phyloP scores from a whole-genome alignment of 83 land plant species.

The Picea mariana region DNA sequence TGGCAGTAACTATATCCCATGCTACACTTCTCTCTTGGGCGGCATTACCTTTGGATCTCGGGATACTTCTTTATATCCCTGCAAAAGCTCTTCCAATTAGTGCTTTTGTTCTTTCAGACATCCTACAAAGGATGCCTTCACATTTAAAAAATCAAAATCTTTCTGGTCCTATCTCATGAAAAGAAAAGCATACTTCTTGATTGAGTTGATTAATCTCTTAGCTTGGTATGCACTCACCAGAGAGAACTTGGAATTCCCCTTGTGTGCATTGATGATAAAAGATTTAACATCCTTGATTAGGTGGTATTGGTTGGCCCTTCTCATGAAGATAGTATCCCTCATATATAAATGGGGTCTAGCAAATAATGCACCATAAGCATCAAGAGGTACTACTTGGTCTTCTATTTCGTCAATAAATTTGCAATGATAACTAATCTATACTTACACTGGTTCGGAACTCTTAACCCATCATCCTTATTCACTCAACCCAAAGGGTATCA shows the following conservation, averaged over 20 bases:
- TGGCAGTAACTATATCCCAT: neutral
- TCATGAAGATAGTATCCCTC: neutral
- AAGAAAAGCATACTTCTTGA: neutral
- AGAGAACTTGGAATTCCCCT: no score
- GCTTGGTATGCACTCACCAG: no score
- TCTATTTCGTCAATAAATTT: neutral
- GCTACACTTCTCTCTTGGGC: neutral
- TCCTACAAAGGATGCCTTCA: neutral
- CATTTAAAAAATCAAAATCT: neutral
- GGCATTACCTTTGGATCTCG: no score
- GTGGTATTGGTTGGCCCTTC: neutral
- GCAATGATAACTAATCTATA: neutral
- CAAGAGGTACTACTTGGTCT: neutral
- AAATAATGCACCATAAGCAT: neutral
- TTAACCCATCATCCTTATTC: no score
- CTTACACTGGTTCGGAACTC: neutral
- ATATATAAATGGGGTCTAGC: neutral
- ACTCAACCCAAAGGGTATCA: no score
- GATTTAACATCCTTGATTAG: neutral
- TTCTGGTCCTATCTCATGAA: neutral
- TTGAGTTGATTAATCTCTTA: neutral
- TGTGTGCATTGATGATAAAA: no score
- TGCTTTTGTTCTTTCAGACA: neutral
- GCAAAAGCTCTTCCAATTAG: neutral
- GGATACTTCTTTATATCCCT: no score